A percentile compares a stretch with the other conserved stretches of the same genome.
phyloP scores from a whole-genome alignment of 352 stramenopile genomes.

The Globisporangium solare region DNA sequence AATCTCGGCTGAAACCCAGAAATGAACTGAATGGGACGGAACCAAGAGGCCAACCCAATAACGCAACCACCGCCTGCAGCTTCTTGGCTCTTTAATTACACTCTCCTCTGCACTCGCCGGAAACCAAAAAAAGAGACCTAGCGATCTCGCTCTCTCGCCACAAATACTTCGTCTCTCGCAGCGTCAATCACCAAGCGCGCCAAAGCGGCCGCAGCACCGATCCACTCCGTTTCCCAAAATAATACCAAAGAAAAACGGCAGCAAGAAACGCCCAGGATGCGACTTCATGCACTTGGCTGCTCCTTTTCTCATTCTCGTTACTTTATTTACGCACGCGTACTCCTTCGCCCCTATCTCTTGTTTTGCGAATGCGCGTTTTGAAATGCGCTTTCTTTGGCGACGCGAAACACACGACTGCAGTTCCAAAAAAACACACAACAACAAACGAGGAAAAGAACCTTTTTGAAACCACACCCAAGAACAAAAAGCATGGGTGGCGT shows the following conservation, averaged over 20 bases:
- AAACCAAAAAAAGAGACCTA: neutral
- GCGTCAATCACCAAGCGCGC: too few species aligned
- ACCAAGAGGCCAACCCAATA: neutral
- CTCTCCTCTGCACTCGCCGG: neutral
- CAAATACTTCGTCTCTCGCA: too few species aligned
- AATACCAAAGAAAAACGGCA: neutral
- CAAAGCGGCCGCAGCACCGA: too few species aligned
- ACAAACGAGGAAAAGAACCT: neutral
- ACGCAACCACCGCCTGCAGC: neutral
- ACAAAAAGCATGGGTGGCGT: too few species aligned
- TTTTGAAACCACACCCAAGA: neutral
- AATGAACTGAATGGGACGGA: neutral
- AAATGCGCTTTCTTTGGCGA: neutral
- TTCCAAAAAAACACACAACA: neutral
- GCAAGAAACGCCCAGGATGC: neutral
- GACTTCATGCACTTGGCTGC: neutral
- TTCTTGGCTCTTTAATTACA: neutral
- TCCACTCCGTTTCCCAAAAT: neutral
- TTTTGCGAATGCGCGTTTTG: conserved; percentile 1
- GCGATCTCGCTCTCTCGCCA: too few species aligned
- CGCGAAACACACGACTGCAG: neutral
- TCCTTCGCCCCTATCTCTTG: neutral
- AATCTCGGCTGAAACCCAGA: neutral
- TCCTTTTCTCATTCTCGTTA: neutral
- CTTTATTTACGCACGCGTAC: neutral